phyloP scores from a whole-genome alignment of 1,284 basidiomycete species.

The Cryptococcus jaspeensis region DNA sequence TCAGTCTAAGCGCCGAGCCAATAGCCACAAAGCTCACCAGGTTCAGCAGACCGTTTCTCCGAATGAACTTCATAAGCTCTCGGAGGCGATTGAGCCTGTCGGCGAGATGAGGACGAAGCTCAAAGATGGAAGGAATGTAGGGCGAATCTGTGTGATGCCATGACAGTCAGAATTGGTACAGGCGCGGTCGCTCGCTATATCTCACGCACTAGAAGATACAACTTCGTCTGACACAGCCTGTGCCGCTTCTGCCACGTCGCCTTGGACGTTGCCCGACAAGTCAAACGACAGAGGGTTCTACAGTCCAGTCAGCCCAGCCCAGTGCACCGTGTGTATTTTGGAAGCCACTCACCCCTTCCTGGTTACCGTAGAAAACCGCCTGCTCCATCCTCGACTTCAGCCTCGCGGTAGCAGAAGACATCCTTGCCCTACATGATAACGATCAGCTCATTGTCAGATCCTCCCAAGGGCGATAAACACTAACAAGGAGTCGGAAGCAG shows the following conservation, averaged over 20 bases:
- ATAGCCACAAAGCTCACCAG: slow-evolving; percentile 57
- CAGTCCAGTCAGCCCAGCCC: neutral
- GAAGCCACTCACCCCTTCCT: slow-evolving; percentile 42
- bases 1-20: slow-evolving; percentile 2
- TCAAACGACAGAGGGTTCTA: slow-evolving; percentile 58
- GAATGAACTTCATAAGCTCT: slow-evolving; percentile 83
- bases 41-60: slow-evolving; percentile 71
- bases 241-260: slow-evolving; percentile 55
- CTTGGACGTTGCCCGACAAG: slow-evolving; percentile 49
- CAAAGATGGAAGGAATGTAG: slow-evolving; percentile 72
- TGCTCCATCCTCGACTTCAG: slow-evolving; percentile 57
- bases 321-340: too few species aligned
- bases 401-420: slow-evolving; percentile 34
- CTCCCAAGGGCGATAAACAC: neutral
- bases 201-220: slow-evolving; percentile 45
- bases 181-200: neutral
- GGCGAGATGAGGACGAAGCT: slow-evolving; percentile 74
- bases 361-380: slow-evolving; percentile 58
- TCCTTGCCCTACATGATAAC: slow-evolving; percentile 3
- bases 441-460: neutral
- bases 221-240: slow-evolving; percentile 54
- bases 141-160: slow-evolving; percentile 60
- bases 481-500: slow-evolving; percentile 10
- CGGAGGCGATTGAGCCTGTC: slow-evolving; percentile 72
- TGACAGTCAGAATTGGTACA: neutral